Evolutionary conservation across 352 stramenopile genomes (phyloP).

Genomic region (Thalassiosira hispida): DNA sequence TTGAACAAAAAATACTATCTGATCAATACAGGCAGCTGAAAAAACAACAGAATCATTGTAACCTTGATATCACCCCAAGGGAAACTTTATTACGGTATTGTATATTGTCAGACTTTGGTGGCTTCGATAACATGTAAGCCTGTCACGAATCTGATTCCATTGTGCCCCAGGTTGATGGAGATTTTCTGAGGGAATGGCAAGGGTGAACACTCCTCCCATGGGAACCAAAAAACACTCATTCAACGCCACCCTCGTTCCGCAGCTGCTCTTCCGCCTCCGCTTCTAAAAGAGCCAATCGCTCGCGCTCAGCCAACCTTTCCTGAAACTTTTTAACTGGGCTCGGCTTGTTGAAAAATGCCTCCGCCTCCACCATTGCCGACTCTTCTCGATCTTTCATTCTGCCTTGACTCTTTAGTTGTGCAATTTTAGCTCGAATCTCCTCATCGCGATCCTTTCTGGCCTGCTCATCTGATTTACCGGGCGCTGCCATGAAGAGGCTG

Average conservation of each 20-base stretch:
- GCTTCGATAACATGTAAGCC: too few relatives aligned
- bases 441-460: not conserved
- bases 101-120: too few relatives aligned
- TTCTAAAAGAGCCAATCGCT: not conserved
- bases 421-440: slow-evolving; percentile 9
- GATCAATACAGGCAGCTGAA: too few relatives aligned
- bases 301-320: not conserved
- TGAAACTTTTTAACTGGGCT: not conserved
- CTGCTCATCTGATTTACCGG: not conserved
- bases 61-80: too few relatives aligned
- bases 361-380: slow-evolving; percentile 1
- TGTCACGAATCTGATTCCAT: too few relatives aligned
- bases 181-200: too few relatives aligned
- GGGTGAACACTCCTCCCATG: too few relatives aligned
- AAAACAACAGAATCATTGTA: too few relatives aligned
- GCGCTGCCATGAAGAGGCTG: not conserved
- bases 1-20: too few relatives aligned
- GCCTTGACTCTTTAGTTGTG: slow-evolving; percentile 9
- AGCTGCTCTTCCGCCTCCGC: not conserved
- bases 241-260: not conserved
- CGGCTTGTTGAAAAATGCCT: slow-evolving; percentile 15
- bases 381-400: slow-evolving; percentile 10
- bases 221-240: too few relatives aligned
- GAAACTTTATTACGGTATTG: too few relatives aligned
- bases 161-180: too few relatives aligned